A percentile compares a stretch with the other conserved stretches of the same genome.
Evolutionary conservation across 177 flowering plant species (phyloP).

Genomic region (Vitis hybrid): DNA sequence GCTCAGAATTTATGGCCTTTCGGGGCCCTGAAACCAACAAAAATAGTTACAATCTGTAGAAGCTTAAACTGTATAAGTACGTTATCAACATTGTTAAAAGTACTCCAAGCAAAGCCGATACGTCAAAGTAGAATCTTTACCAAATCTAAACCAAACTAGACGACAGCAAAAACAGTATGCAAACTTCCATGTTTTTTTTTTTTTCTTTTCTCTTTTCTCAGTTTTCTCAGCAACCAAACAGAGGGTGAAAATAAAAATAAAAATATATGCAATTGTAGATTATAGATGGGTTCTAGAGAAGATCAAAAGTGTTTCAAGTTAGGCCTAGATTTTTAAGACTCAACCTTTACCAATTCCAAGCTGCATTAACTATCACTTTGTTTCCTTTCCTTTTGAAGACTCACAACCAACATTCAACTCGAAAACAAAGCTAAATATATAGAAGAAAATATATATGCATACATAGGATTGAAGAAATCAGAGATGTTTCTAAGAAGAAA

Average conservation of each 20-base stretch:
- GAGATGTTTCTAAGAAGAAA: neutral
- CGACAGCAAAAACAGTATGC: too few relatives aligned
- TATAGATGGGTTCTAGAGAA: neutral
- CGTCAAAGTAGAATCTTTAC: neutral
- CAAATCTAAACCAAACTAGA: too few relatives aligned
- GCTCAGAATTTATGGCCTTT: slow-evolving; percentile 77
- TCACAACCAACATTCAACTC: neutral
- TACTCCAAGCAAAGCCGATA: neutral
- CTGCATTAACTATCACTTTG: too few relatives aligned
- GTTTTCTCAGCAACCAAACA: neutral
- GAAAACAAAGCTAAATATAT: neutral
- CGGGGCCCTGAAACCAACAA: slow-evolving; percentile 43
- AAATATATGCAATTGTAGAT: neutral
- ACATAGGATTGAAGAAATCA: neutral
- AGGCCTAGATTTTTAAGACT: neutral
- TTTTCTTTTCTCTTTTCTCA: too few relatives aligned
- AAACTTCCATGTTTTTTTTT: too few relatives aligned
- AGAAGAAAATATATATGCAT: neutral
- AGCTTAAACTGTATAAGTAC: neutral
- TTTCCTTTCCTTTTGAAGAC: too few relatives aligned
- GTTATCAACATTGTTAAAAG: neutral
- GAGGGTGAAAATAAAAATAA: neutral
- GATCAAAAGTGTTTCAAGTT: neutral
- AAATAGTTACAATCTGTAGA: neutral
- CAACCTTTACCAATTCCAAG: neutral